Percentiles rank a stretch among this genome's conserved stretches.
Evolutionary conservation across 257 asterid genomes (phyloP).

Genomic region (Avicennia marina): DNA sequence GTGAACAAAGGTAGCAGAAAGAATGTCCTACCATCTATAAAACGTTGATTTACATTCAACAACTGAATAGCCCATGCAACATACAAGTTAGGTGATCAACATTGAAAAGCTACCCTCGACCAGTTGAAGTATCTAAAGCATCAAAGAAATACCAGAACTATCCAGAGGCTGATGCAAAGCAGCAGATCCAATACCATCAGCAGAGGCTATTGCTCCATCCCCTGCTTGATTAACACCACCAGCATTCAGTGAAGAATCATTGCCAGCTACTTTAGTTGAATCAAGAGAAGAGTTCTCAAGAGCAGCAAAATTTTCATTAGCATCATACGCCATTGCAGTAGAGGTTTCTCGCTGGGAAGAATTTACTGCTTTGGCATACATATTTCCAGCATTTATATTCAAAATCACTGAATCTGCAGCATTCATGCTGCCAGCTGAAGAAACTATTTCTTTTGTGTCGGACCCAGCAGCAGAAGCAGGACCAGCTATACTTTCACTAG

Average conservation of each 20-base stretch:
- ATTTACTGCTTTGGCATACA: constrained; percentile 16
- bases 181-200: constrained; percentile 50
- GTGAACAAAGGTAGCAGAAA: not conserved
- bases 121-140: not conserved
- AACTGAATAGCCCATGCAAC: not conserved
- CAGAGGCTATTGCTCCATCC: constrained; percentile 33
- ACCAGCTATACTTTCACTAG: constrained; percentile 17
- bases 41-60: constrained; percentile 5
- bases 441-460: constrained; percentile 12
- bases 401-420: constrained; percentile 24
- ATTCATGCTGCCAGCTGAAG: constrained; percentile 13
- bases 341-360: constrained; percentile 34
- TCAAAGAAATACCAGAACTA: constrained; percentile 51
- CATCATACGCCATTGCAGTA: constrained; percentile 21
- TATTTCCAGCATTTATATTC: constrained; percentile 26
- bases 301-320: constrained; percentile 32
- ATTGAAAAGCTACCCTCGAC: constrained; percentile 1
- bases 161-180: constrained; percentile 57
- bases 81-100: constrained; percentile 5
- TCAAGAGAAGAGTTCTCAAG: constrained; percentile 29
- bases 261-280: constrained; percentile 37
- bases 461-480: constrained; percentile 14
- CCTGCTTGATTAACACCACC: constrained; percentile 40
- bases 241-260: constrained; percentile 45
- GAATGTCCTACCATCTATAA: not conserved